Percentiles rank a stretch among this genome's conserved stretches.
These are phyloP conservation scores for Termitomyces bulborhizus DNA, from an alignment of 768 basidiomycete genomes.

Conservation along the genomic window DNA sequence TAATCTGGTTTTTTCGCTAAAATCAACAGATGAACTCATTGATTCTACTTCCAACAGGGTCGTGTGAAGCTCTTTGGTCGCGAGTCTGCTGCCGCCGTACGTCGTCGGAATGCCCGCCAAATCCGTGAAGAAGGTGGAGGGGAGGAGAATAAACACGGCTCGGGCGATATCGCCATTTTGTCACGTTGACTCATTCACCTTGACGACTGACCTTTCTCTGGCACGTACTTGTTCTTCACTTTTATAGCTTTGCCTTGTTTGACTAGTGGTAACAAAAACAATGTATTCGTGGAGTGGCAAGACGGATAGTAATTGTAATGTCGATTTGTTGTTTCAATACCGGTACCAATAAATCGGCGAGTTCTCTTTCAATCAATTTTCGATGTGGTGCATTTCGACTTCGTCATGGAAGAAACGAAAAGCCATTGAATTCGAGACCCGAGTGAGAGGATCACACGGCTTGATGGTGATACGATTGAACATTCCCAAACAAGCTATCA, in stretches of 20 bases:
- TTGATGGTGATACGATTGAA: too few species aligned
- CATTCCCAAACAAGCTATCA: too few species aligned
- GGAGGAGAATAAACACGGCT: neutral
- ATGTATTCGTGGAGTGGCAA: neutral
- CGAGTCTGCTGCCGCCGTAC: conserved; percentile 44
- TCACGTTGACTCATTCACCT: neutral
- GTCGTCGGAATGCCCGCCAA: conserved; percentile 20
- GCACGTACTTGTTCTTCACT: neutral
- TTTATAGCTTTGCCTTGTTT: neutral
- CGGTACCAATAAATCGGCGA: neutral
- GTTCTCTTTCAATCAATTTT: neutral
- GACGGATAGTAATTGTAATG: neutral
- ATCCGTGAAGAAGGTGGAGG: conserved; percentile 3
- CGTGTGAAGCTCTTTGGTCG: conserved; percentile 55
- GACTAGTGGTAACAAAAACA: neutral
- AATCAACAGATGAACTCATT: neutral
- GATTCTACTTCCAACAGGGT: conserved; percentile 34
- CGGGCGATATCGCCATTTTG: neutral
- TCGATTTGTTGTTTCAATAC: neutral
- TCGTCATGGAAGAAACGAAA: too few species aligned
- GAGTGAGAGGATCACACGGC: too few species aligned
- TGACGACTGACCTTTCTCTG: too few species aligned
- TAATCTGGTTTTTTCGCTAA: neutral
- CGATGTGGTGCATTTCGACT: too few species aligned
- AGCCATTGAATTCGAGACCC: too few species aligned